Evolutionary conservation across 305 asterid species (phyloP), one percentile per base, ranked within the genome.

Genomic region (Fraxinus baroniana): DNA sequence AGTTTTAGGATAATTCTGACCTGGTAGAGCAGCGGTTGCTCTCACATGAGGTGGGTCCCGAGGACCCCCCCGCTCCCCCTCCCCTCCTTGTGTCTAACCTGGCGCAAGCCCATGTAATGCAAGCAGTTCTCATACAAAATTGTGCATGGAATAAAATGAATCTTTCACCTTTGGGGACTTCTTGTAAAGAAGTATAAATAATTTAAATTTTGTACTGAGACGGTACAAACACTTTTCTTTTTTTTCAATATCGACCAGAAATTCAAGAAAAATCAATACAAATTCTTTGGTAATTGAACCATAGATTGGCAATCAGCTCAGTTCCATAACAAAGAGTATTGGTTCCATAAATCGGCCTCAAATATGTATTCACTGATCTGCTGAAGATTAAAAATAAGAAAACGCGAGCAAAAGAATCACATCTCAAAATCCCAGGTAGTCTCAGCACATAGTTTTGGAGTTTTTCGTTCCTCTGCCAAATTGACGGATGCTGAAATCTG

Each of bases 371-470:
- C 41, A 2, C 9, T 85, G 24, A 60, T 46, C 20, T 62, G 88
- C 74, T 36, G 76, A 83, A 68, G 82, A 78, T 33, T 78, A 75
- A 77, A 30, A 20, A 20, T 78, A 36, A 36, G 6, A 7, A 37
- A 8, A 7, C 0, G 76, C 28, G 8, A 22, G 41, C 8, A 68
- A 37, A 82, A 71, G 74, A 77, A 87, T 94, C 90, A 92, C 90
- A 94, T 80, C 79, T 89, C 97, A 13, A 91, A 88, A 81, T 94
- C 93, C 97, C 94, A 94, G 74, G 86, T 80, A 12, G 92, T 92
- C 90, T 95, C 98, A 0, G 98, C 98, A 41, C 87, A 82, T 89
- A 95, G 46, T 83, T 90, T 93, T 0, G 98, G 95, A 37, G 79
- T 79, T 84, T 90, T 92, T 5, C 32, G 81, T 71, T 92, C 96